These are phyloP conservation scores for Raddia distichophylla DNA, from an alignment of 176 grass and related monocot genomes.

Conservation along the genomic window DNA sequence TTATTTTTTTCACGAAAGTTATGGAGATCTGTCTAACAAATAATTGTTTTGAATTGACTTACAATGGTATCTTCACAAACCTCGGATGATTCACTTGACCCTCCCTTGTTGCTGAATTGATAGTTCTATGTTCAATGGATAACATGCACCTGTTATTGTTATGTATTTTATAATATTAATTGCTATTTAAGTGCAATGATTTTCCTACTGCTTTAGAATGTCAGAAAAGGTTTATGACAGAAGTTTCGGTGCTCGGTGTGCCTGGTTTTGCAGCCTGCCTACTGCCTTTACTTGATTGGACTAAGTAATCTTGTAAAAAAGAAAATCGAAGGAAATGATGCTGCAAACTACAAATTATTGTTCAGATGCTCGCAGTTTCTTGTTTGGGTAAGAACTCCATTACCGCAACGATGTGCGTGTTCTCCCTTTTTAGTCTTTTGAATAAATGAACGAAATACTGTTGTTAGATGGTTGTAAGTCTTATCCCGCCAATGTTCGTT, in stretches of 20 bases:
- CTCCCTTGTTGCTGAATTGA: background rate
- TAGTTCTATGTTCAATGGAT: background rate
- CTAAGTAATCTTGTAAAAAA: conserved; percentile 52
- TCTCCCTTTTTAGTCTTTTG: conserved; percentile 6
- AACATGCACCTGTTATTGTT: background rate
- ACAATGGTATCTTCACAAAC: too few species aligned
- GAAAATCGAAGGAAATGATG: conserved; percentile 40
- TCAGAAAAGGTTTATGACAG: conserved; percentile 42
- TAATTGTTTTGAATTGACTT: background rate
- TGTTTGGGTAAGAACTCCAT: conserved; percentile 67
- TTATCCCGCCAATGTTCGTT: conserved; percentile 47
- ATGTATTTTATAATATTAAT: background rate
- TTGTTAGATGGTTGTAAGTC: conserved; percentile 54
- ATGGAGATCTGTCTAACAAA: background rate
- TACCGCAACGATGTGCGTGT: conserved; percentile 1
- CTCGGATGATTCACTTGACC: background rate
- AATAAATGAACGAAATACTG: conserved; percentile 8
- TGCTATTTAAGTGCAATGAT: conserved; percentile 8
- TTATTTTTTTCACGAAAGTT: too few species aligned
- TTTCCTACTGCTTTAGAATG: conserved; percentile 39
- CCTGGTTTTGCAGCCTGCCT: conserved; percentile 52
- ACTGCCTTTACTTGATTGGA: conserved; percentile 51
- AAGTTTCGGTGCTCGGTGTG: conserved; percentile 58
- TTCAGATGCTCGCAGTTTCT: conserved; percentile 62
- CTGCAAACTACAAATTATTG: conserved; percentile 42